phyloP scores from a whole-genome alignment of 352 stramenopile genomes.

The Phytopythium helicoides region DNA sequence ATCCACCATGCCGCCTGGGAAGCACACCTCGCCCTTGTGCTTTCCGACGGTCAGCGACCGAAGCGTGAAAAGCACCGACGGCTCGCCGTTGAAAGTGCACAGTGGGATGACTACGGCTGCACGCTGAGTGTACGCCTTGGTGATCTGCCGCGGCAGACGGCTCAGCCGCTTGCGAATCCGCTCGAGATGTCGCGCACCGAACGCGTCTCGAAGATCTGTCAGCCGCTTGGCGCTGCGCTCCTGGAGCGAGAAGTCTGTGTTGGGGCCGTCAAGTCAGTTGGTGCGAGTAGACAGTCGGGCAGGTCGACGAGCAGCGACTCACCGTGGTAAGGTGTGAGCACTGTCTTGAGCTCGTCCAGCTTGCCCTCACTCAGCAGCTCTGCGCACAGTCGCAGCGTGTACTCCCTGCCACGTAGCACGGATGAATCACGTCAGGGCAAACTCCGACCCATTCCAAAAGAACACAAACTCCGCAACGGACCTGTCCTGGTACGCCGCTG shows the following conservation, averaged over 20 bases:
- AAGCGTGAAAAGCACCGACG: conserved; percentile 96
- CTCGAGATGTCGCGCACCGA: conserved; percentile 88
- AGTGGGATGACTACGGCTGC: conserved; percentile 95
- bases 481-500: conserved; percentile 93
- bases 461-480: conserved; percentile 53
- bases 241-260: conserved; percentile 42
- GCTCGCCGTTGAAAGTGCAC: conserved; percentile 94
- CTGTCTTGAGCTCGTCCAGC: conserved; percentile 60
- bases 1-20: conserved; percentile 95
- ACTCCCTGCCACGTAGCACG: no score
- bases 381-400: conserved; percentile 74
- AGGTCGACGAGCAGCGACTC: conserved; percentile 9
- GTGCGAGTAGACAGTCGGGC: neutral
- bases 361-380: conserved; percentile 74
- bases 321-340: conserved; percentile 79
- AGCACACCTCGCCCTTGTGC: conserved; percentile 96
- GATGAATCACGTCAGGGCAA: neutral
- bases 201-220: conserved; percentile 66
- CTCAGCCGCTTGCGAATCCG: conserved; percentile 94
- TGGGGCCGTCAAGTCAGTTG: conserved; percentile 1
- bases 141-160: conserved; percentile 93
- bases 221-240: conserved; percentile 30
- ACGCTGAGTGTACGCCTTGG: conserved; percentile 88
- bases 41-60: conserved; percentile 88
- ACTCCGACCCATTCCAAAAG: neutral